These are phyloP conservation scores for Arthrobotrys iridis DNA, from an alignment of 2,329 filamentous ascomycete genomes.

Conservation along the genomic window DNA sequence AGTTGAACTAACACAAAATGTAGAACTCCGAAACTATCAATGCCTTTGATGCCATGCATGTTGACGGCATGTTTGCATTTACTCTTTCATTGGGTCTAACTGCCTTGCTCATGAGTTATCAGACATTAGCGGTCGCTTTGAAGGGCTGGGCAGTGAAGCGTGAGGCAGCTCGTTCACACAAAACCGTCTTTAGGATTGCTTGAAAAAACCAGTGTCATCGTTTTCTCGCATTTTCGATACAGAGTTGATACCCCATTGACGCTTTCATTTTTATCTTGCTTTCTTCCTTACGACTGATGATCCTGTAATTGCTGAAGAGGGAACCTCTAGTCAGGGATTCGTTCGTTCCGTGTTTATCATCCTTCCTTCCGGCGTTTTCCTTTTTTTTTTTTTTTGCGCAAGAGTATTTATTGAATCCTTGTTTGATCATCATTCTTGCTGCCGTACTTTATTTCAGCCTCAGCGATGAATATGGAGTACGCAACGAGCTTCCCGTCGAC, in stretches of 20 bases:
- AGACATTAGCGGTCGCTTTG: slow-evolving; percentile 78
- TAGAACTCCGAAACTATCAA: slow-evolving; percentile 78
- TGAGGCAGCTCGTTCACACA: slow-evolving; percentile 40
- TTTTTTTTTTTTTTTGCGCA: slow-evolving; percentile 14
- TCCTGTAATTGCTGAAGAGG: slow-evolving; percentile 2
- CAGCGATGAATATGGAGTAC: slow-evolving; percentile 13
- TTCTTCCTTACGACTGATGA: background rate
- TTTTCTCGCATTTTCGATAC: background rate
- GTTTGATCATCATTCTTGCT: background rate
- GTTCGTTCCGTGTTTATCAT: background rate
- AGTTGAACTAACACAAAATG: background rate
- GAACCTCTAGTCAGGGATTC: background rate
- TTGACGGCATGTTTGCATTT: slow-evolving; percentile 94
- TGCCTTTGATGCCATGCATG: slow-evolving; percentile 69
- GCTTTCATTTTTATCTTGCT: background rate
- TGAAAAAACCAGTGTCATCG: background rate
- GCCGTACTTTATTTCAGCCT: slow-evolving; percentile 5
- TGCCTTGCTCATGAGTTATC: slow-evolving; percentile 85
- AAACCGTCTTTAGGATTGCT: slow-evolving; percentile 40
- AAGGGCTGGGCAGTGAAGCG: slow-evolving; percentile 82
- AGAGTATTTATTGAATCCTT: background rate
- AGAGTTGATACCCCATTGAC: slow-evolving; percentile 11
- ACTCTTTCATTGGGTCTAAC: slow-evolving; percentile 86
- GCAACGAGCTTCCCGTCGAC: background rate
- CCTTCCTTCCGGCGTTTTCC: background rate